Base-by-base conservation (phyloP, 352 stramenopile genomes). In the Achlya hypogyna region DNA sequence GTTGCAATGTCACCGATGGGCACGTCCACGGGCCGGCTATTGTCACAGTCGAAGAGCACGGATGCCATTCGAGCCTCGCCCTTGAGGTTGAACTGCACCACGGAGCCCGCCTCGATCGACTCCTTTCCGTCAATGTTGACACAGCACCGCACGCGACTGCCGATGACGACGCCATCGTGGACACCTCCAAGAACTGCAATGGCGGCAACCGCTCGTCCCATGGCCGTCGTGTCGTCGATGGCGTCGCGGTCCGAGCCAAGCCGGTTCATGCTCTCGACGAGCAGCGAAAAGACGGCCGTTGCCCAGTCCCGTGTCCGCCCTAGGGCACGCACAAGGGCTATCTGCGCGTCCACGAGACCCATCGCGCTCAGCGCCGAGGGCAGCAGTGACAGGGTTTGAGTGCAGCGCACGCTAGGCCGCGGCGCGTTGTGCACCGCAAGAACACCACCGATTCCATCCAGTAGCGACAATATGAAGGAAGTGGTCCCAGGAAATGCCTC, bases 111-210 rank as follows among this genome's bases (percentile, higher is more conserved):
- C 63, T 92, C 84, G 29, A 88, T 76, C 16, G 82, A 82, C 38
- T 89, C 84, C 63, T 88, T 92, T 1, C 73, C 78, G 34, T 92
- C 81, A 27, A 90, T 86, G 27, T 81, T 90, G 31, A 89, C 84
- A 54, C 78, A 88, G 62, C 81, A 90, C 8, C 75, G 81, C 2
- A 90, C 80, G n/a, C 84, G 74, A 14, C 76, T 77, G 51, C 80
- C 79, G 28, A 89, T 70, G 43, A 70, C 74, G 12, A 78, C 70
- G 18, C 80, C 81, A 25, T 72, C 58, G 34, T 87, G 87, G 14
- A n/a, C 78, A 28, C 84, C 84, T 45, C 84, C 84, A 22, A 88
- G 71, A 14, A 90, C 34, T 2, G 72, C 69, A 35, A 88, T 69
- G 3, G 73, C 75, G 18, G 84, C 84, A 28, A 83, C 52, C n/a